Percentiles rank a stretch among this genome's conserved stretches.
These are phyloP conservation scores for Aureobasidium lini DNA, from an alignment of 2,329 filamentous ascomycete genomes.

Conservation along the genomic window DNA sequence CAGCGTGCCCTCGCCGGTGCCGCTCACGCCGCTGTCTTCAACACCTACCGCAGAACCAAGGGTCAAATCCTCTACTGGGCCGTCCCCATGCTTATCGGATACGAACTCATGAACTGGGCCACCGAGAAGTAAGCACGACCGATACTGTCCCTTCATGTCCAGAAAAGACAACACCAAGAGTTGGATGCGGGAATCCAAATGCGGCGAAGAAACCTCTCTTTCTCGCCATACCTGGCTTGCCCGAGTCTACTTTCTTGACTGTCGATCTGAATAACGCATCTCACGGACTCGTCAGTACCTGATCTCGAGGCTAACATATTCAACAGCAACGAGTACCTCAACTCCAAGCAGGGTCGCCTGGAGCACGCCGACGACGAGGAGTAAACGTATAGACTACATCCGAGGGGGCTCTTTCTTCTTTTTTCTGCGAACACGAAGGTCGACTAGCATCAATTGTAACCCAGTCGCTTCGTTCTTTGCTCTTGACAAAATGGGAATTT, in stretches of 20 bases:
- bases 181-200: background rate
- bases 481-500: constrained; percentile 6
- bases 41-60: constrained; percentile 81
- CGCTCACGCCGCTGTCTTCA: constrained; percentile 81
- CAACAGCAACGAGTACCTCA: constrained; percentile 68
- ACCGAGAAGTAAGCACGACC: constrained; percentile 63
- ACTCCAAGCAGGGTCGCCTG: constrained; percentile 66
- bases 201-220: background rate
- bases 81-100: constrained; percentile 69
- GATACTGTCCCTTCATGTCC: background rate
- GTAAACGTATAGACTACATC: constrained; percentile 16
- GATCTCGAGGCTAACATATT: constrained; percentile 14
- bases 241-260: background rate
- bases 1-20: constrained; percentile 79
- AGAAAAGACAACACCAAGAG: constrained; percentile 13
- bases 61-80: constrained; percentile 83
- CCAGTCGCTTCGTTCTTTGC: background rate
- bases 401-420: background rate
- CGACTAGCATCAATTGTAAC: constrained; percentile 13
- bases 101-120: constrained; percentile 85
- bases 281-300: background rate
- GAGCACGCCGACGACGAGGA: constrained; percentile 43
- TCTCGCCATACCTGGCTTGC: background rate
- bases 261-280: background rate
- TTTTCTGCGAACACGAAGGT: constrained; percentile 1